Conservation (phyloP, 495 filamentous ascomycete genomes). For the Physcia stellaris region DNA sequence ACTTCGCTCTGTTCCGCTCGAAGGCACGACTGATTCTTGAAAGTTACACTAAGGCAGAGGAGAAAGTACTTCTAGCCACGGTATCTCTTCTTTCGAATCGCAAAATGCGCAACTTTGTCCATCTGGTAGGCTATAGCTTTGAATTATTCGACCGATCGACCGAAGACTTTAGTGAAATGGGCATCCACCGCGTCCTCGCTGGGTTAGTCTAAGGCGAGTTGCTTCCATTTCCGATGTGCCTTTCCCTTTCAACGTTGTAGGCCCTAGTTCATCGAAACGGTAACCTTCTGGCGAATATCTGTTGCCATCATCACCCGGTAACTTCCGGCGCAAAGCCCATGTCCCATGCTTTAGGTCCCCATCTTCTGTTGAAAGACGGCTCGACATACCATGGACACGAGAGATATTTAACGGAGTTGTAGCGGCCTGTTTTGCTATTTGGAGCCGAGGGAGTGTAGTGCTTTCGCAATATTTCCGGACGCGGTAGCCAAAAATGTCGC, state of each 20-base stretch:
- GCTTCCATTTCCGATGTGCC: constrained; percentile 34
- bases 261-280: constrained; percentile 42
- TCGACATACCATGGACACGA: constrained; percentile 48
- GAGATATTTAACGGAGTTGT: constrained; percentile 38
- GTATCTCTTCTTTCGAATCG: too few relatives aligned
- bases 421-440: too few relatives aligned
- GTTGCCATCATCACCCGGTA: constrained; percentile 45
- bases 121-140: too few relatives aligned
- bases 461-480: constrained; percentile 30
- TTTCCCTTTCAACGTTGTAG: constrained; percentile 39
- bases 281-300: constrained; percentile 47
- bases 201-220: constrained; percentile 23
- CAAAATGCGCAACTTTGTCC: too few relatives aligned
- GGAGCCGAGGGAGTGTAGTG: constrained; percentile 30
- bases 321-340: constrained; percentile 41
- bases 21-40: too few relatives aligned
- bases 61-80: too few relatives aligned
- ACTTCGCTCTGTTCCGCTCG: too few relatives aligned
- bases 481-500: constrained; percentile 42
- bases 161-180: too few relatives aligned
- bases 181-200: constrained; percentile 34
- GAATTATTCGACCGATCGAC: too few relatives aligned
- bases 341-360: constrained; percentile 40
- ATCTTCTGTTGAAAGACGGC: constrained; percentile 46
- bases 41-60: too few relatives aligned